phyloP scores from a whole-genome alignment of 495 filamentous ascomycete genomes.

The Articulospora tetracladia region DNA sequence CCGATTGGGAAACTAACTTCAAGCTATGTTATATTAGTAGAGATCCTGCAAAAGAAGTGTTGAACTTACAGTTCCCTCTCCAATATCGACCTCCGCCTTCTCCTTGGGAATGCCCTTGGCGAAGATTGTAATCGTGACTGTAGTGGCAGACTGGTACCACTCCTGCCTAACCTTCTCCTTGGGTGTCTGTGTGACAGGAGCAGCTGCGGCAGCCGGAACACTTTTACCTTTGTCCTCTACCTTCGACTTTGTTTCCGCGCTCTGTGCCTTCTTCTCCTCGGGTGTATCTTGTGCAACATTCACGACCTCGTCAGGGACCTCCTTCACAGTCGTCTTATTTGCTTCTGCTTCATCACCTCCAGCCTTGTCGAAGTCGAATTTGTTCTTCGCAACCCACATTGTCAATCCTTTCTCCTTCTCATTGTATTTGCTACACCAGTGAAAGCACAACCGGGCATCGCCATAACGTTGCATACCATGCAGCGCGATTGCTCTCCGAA shows the following conservation, averaged over 20 bases:
- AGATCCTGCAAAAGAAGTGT: neutral
- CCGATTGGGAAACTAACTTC: conserved; percentile 65
- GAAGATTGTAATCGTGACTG: conserved; percentile 65
- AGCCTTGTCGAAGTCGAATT: conserved; percentile 46
- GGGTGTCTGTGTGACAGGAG: conserved; percentile 33
- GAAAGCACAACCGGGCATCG: conserved; percentile 72
- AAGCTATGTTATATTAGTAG: conserved; percentile 39
- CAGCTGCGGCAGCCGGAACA: conserved; percentile 4
- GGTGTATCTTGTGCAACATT: neutral
- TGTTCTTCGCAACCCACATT: conserved; percentile 60
- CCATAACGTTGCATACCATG: conserved; percentile 68
- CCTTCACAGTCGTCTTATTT: conserved; percentile 51
- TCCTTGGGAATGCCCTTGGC: conserved; percentile 59
- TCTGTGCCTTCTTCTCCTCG: conserved; percentile 30
- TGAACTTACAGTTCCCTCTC: conserved; percentile 19
- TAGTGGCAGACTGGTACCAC: conserved; percentile 70
- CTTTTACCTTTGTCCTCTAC: conserved; percentile 21
- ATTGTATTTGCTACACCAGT: conserved; percentile 54
- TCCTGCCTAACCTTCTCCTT: conserved; percentile 68
- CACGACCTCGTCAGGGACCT: conserved; percentile 52
- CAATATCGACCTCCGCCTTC: conserved; percentile 14
- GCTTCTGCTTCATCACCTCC: conserved; percentile 54
- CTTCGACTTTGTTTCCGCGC: conserved; percentile 8
- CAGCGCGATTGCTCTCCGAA: conserved; percentile 72
- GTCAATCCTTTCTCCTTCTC: conserved; percentile 57